phyloP scores from a whole-genome alignment of 2,329 filamentous ascomycete species.

The Madurella fahalii region DNA sequence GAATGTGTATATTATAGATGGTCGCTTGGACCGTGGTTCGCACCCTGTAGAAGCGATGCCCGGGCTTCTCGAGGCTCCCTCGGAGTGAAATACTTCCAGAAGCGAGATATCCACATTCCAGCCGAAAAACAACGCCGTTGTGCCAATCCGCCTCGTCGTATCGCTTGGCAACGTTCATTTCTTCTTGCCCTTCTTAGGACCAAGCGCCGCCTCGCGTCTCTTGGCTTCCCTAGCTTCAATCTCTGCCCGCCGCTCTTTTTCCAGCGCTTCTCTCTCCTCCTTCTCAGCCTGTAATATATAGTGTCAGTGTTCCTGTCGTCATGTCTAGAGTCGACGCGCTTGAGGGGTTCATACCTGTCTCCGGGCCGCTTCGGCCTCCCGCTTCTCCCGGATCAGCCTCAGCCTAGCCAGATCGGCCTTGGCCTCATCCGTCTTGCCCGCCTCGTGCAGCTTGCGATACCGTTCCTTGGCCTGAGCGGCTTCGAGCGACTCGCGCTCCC shows the following conservation, averaged over 20 bases:
- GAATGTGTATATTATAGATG: not conserved
- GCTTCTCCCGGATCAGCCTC: constrained; percentile 75
- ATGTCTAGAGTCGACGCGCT: not conserved
- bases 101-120: too few species aligned
- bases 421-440: constrained; percentile 95
- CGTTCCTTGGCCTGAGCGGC: constrained; percentile 84
- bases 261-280: constrained; percentile 52
- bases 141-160: too few species aligned
- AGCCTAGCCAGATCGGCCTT: constrained; percentile 83
- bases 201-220: constrained; percentile 50
- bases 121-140: too few species aligned
- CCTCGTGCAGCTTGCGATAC: constrained; percentile 86
- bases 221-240: constrained; percentile 54
- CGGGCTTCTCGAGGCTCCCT: too few species aligned
- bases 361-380: constrained; percentile 75
- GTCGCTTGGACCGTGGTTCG: too few species aligned
- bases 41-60: too few species aligned
- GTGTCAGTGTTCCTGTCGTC: constrained; percentile 21
- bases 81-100: too few species aligned
- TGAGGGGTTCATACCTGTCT: constrained; percentile 61
- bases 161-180: constrained; percentile 14
- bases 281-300: constrained; percentile 47
- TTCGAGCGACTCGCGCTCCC: constrained; percentile 71
- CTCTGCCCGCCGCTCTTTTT: constrained; percentile 46
- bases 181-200: constrained; percentile 44